A percentile compares a stretch with the other conserved stretches of the same genome.
Evolutionary conservation across 1,284 basidiomycete species (phyloP).

Genomic region (Volvariella volvacea): DNA sequence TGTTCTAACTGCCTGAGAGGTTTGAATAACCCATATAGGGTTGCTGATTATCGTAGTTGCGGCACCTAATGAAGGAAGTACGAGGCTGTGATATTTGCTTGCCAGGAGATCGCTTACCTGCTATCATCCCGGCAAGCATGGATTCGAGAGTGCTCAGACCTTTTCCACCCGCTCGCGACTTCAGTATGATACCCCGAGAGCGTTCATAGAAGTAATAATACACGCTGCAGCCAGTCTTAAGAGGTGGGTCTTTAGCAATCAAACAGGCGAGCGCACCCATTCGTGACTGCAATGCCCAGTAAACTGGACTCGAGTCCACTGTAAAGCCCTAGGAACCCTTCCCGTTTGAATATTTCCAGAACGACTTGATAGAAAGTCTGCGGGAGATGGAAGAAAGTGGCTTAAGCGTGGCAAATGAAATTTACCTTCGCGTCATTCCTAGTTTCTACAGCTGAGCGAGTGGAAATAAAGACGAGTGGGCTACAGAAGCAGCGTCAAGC

Average conservation of each 20-base stretch:
- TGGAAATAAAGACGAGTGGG: conserved; percentile 89
- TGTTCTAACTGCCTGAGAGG: conserved; percentile 78
- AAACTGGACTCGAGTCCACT: conserved; percentile 84
- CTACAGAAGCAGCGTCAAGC: conserved; percentile 30
- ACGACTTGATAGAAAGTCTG: conserved; percentile 57
- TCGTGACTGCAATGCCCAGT: conserved; percentile 89
- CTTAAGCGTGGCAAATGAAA: background rate
- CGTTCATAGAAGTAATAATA: conserved; percentile 86
- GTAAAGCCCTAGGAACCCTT: conserved; percentile 85
- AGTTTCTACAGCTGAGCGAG: conserved; percentile 87
- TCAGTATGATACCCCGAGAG: conserved; percentile 49
- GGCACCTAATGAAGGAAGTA: conserved; percentile 53
- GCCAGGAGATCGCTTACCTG: conserved; percentile 43
- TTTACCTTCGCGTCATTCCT: conserved; percentile 64
- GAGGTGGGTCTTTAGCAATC: conserved; percentile 1
- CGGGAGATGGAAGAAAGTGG: conserved; percentile 1
- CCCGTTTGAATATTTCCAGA: conserved; percentile 73
- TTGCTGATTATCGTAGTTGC: conserved; percentile 90
- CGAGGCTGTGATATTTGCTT: conserved; percentile 4
- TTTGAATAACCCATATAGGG: conserved; percentile 95
- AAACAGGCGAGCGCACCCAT: conserved; percentile 50
- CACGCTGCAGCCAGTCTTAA: conserved; percentile 35
- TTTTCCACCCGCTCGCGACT: conserved; percentile 53
- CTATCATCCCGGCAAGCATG: conserved; percentile 85
- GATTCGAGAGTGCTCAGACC: conserved; percentile 82